These are phyloP conservation scores for Cladosporium oxysporum DNA, from an alignment of 2,329 filamentous ascomycete species.

Conservation along the genomic window DNA sequence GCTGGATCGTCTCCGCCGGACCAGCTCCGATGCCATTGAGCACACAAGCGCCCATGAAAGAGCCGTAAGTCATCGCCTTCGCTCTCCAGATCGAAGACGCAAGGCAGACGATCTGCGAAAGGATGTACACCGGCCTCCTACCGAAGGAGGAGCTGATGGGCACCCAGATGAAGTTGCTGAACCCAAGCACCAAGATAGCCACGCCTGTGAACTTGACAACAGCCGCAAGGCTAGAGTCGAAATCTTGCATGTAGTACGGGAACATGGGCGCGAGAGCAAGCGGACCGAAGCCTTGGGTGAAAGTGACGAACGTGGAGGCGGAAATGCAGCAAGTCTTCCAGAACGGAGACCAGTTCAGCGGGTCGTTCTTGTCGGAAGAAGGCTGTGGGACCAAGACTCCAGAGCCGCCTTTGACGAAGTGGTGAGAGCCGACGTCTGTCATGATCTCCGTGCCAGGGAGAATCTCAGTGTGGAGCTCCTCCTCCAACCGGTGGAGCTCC, in stretches of 20 bases:
- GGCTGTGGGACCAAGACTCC: constrained; percentile 56
- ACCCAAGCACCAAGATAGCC: constrained; percentile 58
- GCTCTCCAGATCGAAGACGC: constrained; percentile 61
- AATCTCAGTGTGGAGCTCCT: constrained; percentile 56
- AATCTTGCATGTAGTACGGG: constrained; percentile 52
- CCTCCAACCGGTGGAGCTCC: constrained; percentile 51
- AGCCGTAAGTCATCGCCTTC: constrained; percentile 57
- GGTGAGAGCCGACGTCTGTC: constrained; percentile 62
- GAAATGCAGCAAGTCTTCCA: constrained; percentile 55
- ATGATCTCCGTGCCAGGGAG: constrained; percentile 62
- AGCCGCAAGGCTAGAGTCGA: constrained; percentile 42
- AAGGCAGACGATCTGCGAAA: constrained; percentile 55
- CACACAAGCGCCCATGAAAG: constrained; percentile 64
- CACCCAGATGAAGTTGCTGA: constrained; percentile 63
- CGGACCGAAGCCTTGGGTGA: constrained; percentile 58
- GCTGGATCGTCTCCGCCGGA: constrained; percentile 63
- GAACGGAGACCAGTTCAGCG: constrained; percentile 49
- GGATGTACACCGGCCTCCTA: constrained; percentile 55
- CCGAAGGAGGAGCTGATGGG: constrained; percentile 58
- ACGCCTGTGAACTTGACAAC: constrained; percentile 60
- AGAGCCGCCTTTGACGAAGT: constrained; percentile 60
- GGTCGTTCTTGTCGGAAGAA: constrained; percentile 49
- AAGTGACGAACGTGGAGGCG: constrained; percentile 50
- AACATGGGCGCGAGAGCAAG: constrained; percentile 62
- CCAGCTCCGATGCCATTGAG: constrained; percentile 65